phyloP scores from a whole-genome alignment of 2,329 filamentous ascomycete genomes.

The Cercospora zeina region DNA sequence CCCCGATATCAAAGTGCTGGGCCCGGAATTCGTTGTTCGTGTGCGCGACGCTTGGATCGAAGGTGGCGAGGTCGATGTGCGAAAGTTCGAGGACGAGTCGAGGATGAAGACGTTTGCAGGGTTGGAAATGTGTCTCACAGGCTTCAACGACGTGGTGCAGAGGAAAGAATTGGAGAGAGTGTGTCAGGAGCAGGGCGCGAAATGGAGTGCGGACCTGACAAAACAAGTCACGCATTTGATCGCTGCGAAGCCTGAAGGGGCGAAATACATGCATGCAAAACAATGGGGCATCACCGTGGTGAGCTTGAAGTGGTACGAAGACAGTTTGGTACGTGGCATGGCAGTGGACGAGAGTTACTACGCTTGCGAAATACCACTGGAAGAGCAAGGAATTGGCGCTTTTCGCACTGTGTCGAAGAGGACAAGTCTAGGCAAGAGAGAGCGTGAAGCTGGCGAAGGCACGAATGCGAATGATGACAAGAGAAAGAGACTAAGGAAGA shows the following conservation, averaged over 20 bases:
- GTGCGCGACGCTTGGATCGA: conserved; percentile 77
- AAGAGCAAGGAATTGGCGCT: conserved; percentile 74
- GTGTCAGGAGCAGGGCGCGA: conserved; percentile 70
- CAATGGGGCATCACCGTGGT: conserved; percentile 80
- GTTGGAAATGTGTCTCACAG: conserved; percentile 67
- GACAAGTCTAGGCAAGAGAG: conserved; percentile 58
- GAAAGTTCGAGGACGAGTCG: conserved; percentile 66
- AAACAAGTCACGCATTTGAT: conserved; percentile 85
- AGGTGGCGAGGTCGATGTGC: conserved; percentile 72
- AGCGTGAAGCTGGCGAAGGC: conserved; percentile 47
- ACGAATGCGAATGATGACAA: conserved; percentile 13
- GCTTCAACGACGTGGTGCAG: conserved; percentile 66
- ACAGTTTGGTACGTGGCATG: conserved; percentile 84
- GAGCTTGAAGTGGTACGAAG: conserved; percentile 78
- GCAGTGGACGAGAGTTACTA: conserved; percentile 84
- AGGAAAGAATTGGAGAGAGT: conserved; percentile 69
- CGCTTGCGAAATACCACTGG: conserved; percentile 67
- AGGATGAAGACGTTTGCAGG: conserved; percentile 63
- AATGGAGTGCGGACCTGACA: conserved; percentile 84
- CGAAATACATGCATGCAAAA: conserved; percentile 87
- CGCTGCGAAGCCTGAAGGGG: conserved; percentile 73
- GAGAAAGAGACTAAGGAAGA: conserved; percentile 79
- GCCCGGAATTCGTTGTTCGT: conserved; percentile 79
- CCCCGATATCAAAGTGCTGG: conserved; percentile 80
- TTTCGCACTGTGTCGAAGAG: conserved; percentile 51